Evolutionary conservation across 352 stramenopile genomes (phyloP).

Genomic region (Pythium brachiatum): DNA sequence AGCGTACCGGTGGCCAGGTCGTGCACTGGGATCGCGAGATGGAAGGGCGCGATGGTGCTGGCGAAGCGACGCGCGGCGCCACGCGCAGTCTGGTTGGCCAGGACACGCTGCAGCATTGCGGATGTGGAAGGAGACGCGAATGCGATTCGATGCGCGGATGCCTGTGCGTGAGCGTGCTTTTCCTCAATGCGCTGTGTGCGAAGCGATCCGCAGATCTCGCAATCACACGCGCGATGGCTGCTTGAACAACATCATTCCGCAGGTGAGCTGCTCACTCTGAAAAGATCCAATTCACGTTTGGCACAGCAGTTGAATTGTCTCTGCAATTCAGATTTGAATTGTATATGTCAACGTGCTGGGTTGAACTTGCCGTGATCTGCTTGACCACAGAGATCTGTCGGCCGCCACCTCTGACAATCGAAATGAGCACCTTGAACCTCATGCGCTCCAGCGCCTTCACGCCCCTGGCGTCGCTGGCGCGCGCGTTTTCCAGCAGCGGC

Average conservation of each 20-base stretch:
- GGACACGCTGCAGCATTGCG: constrained; percentile 12
- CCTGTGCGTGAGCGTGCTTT: too few relatives aligned
- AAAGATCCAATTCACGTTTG: constrained; percentile 13
- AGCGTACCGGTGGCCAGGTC: constrained; percentile 72
- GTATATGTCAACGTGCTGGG: background rate
- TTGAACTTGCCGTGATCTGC: constrained; percentile 19
- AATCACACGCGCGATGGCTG: background rate
- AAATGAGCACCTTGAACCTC: background rate
- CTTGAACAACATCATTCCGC: constrained; percentile 6
- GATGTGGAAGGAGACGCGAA: background rate
- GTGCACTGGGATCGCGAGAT: constrained; percentile 95
- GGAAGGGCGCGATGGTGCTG: constrained; percentile 67
- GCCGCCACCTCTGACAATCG: background rate
- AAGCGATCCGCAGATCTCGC: background rate
- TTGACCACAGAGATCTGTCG: background rate
- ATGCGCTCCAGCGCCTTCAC: background rate
- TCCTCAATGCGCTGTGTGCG: too few relatives aligned
- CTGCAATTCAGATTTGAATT: constrained; percentile 8
- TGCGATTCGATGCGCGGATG: background rate
- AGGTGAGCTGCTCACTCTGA: background rate
- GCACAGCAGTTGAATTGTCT: too few relatives aligned
- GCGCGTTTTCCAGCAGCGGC: constrained; percentile 5
- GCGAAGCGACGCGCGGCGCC: constrained; percentile 16
- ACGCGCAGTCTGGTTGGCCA: constrained; percentile 2
- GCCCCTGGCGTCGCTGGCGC: background rate